Evolutionary conservation across 106 monocot species (phyloP).

Genomic region (Platanthera zijinensis): DNA sequence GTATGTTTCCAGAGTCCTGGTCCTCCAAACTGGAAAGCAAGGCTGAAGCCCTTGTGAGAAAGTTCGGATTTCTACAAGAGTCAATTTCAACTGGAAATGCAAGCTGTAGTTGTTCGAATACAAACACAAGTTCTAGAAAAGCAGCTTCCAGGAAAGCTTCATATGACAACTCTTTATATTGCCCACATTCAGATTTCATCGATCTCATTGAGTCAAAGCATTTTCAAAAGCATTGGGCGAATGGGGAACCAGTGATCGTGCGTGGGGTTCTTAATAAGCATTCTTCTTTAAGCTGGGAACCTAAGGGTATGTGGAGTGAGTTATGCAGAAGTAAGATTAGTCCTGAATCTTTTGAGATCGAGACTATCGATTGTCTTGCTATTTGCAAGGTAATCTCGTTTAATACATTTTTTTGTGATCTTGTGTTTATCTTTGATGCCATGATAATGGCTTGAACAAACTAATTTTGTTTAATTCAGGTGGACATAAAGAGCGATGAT

Average conservation of each 20-base stretch:
- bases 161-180: constrained; percentile 53
- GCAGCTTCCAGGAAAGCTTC: constrained; percentile 47
- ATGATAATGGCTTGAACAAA: background rate
- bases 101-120: constrained; percentile 20
- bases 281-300: constrained; percentile 63
- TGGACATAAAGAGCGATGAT: constrained; percentile 39
- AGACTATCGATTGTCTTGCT: constrained; percentile 65
- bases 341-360: constrained; percentile 15
- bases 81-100: background rate
- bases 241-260: constrained; percentile 67
- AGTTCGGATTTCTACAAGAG: background rate
- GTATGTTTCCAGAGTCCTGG: constrained; percentile 26
- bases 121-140: constrained; percentile 32
- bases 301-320: constrained; percentile 44
- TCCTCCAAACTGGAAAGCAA: constrained; percentile 19
- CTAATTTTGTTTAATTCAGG: constrained; percentile 24
- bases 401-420: background rate
- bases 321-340: constrained; percentile 19
- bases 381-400: constrained; percentile 49
- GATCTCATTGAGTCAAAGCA: constrained; percentile 30
- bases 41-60: constrained; percentile 23
- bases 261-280: constrained; percentile 36
- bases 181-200: constrained; percentile 32
- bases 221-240: constrained; percentile 61
- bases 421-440: background rate